phyloP scores from a whole-genome alignment of 2,329 filamentous ascomycete species.

The Verticillium zaregamsianum region DNA sequence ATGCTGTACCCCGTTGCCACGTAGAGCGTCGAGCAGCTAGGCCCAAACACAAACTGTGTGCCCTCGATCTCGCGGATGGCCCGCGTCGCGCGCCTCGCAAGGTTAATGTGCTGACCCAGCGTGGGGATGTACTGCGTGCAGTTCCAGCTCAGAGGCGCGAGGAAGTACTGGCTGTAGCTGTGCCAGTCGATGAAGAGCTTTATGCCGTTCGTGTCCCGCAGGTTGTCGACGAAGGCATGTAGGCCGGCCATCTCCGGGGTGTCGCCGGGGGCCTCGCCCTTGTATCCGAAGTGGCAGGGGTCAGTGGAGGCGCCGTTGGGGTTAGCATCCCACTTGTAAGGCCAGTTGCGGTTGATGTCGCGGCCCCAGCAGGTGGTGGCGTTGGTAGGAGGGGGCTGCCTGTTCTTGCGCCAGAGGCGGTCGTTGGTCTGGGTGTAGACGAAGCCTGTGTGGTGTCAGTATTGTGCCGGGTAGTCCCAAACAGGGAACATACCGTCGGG shows the following conservation, averaged over 20 bases:
- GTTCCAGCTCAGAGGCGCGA: conserved; percentile 40
- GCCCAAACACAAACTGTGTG: conserved; percentile 29
- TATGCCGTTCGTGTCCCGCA: conserved; percentile 30
- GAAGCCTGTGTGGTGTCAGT: conserved; percentile 27
- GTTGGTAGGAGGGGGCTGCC: conserved; percentile 29
- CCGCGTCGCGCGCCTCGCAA: conserved; percentile 17
- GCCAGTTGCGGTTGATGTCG: conserved; percentile 53
- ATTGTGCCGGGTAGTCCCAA: background rate
- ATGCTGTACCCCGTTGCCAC: conserved; percentile 23
- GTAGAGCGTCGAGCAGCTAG: conserved; percentile 32
- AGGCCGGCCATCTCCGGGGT: conserved; percentile 43
- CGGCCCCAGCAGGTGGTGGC: conserved; percentile 36
- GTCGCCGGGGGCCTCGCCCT: conserved; percentile 33
- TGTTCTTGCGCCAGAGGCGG: conserved; percentile 49
- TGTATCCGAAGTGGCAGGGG: conserved; percentile 42
- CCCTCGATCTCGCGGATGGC: conserved; percentile 10
- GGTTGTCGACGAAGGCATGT: conserved; percentile 22
- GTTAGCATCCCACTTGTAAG: conserved; percentile 39
- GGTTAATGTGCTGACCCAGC: conserved; percentile 27
- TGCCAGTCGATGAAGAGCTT: conserved; percentile 45
- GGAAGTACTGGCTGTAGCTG: conserved; percentile 38
- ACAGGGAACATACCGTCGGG: conserved; percentile 31
- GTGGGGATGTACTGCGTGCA: conserved; percentile 32
- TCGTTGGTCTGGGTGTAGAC: conserved; percentile 40
- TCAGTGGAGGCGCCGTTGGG: conserved; percentile 40